A percentile compares a stretch with the other conserved stretches of the same genome.
phyloP scores from a whole-genome alignment of 768 basidiomycete species.

The Mrakia frigida region DNA sequence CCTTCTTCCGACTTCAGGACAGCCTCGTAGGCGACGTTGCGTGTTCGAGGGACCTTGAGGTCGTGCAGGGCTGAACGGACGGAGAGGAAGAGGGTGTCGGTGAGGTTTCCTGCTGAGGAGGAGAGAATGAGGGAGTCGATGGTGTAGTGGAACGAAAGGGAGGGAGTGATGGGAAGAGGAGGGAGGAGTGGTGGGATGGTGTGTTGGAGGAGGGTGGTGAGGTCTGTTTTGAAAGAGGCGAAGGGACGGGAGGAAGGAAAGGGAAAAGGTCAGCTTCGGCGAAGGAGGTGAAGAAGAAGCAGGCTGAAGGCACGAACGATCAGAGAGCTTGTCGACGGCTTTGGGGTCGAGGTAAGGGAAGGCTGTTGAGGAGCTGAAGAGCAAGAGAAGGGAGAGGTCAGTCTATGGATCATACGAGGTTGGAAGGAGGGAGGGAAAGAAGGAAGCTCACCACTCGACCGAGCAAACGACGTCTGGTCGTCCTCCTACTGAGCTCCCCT shows the following conservation, averaged over 20 bases:
- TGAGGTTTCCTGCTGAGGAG: slow-evolving; percentile 22
- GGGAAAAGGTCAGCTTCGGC: not conserved
- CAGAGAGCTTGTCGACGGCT: slow-evolving; percentile 24
- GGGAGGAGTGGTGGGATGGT: slow-evolving; percentile 29
- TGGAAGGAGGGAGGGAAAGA: not conserved
- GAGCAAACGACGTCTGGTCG: slow-evolving; percentile 24
- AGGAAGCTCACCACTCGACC: slow-evolving; percentile 29
- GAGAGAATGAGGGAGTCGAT: slow-evolving; percentile 30
- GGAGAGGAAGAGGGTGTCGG: slow-evolving; percentile 28
- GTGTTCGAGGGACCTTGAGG: slow-evolving; percentile 25
- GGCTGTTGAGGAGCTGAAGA: slow-evolving; percentile 22
- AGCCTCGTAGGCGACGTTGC: slow-evolving; percentile 30
- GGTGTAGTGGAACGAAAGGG: slow-evolving; percentile 30
- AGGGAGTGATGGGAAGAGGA: slow-evolving; percentile 19
- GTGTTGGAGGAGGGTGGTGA: slow-evolving; percentile 29
- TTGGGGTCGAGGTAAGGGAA: slow-evolving; percentile 27
- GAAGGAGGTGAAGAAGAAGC: not conserved
- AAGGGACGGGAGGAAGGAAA: not conserved
- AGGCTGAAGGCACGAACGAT: slow-evolving; percentile 9
- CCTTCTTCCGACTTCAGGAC: slow-evolving; percentile 19
- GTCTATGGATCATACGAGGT: not conserved
- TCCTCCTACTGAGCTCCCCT: slow-evolving; percentile 28
- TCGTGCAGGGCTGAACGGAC: slow-evolving; percentile 26
- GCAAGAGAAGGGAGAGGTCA: not conserved
- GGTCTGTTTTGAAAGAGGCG: slow-evolving; percentile 5